These are phyloP conservation scores for Lupinus albus DNA, from an alignment of 306 rosid genomes.

Conservation along the genomic window DNA sequence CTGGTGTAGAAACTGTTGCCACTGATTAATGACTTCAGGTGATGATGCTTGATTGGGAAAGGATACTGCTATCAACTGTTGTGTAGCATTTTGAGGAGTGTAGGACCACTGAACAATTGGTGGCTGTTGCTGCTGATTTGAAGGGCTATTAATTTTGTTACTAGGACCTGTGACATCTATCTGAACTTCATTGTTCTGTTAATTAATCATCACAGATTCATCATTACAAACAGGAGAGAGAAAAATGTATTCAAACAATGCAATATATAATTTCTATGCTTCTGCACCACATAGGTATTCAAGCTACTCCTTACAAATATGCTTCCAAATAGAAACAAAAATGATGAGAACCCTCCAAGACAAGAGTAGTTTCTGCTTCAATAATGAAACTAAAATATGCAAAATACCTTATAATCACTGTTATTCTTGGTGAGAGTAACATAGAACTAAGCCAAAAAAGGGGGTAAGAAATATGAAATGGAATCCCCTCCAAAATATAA, in stretches of 20 bases:
- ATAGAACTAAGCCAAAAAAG: not conserved
- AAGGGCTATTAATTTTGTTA: conserved; percentile 31
- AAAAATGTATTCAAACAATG: not conserved
- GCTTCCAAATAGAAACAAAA: not conserved
- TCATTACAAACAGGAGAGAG: not conserved
- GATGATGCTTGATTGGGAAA: conserved; percentile 42
- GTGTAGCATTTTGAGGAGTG: conserved; percentile 41
- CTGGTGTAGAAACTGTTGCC: conserved; percentile 49
- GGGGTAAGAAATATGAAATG: not conserved
- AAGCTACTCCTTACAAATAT: not conserved
- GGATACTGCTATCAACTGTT: conserved; percentile 40
- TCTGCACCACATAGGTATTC: not conserved
- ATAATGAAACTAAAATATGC: not conserved
- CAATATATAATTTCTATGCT: not conserved
- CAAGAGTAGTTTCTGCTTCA: not conserved
- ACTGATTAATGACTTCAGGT: conserved; percentile 43
- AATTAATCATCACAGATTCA: conserved; percentile 34
- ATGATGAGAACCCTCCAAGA: not conserved
- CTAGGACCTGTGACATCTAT: conserved; percentile 20
- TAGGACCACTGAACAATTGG: conserved; percentile 39
- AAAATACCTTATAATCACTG: not conserved
- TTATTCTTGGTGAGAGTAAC: not conserved
- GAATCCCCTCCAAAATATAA: not conserved
- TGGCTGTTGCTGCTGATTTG: conserved; percentile 41
- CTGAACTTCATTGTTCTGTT: conserved; percentile 46